A percentile compares a stretch with the other conserved stretches of the same genome.
Evolutionary conservation across 352 stramenopile species (phyloP).

Genomic region (Albugo laibachii): DNA sequence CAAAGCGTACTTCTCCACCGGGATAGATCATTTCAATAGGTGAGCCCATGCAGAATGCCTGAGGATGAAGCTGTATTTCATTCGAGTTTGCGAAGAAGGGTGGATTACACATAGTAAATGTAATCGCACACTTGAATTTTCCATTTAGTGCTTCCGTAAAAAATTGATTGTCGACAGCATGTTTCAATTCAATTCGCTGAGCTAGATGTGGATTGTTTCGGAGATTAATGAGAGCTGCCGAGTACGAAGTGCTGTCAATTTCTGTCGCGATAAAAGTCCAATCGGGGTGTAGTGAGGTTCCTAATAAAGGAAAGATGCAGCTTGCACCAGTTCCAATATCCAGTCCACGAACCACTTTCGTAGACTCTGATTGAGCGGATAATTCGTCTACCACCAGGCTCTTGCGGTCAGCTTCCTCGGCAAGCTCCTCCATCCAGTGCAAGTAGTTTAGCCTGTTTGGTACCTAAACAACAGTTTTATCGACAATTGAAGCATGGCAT

Average conservation of each 20-base stretch:
- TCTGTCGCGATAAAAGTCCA: conserved; percentile 91
- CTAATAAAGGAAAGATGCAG: conserved; percentile 91
- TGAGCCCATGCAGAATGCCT: conserved; percentile 47
- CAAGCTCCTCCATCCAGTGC: conserved; percentile 83
- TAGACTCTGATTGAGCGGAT: conserved; percentile 1
- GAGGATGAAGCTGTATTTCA: conserved; percentile 61
- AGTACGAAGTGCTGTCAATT: conserved; percentile 75
- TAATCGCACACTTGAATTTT: conserved; percentile 22
- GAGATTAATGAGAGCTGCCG: conserved; percentile 77
- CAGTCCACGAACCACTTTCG: conserved; percentile 36
- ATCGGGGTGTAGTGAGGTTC: conserved; percentile 44
- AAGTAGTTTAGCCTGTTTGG: conserved; percentile 90
- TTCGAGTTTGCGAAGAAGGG: conserved; percentile 84
- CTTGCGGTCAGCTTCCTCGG: background rate
- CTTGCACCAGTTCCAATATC: conserved; percentile 92
- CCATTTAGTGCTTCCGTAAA: conserved; percentile 10
- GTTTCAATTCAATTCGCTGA: conserved; percentile 28
- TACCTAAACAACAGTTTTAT: conserved; percentile 16
- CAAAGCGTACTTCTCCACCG: conserved; percentile 89
- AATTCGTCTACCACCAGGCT: background rate
- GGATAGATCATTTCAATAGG: conserved; percentile 68
- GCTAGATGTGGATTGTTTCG: conserved; percentile 59
- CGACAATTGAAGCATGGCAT: conserved; percentile 2
- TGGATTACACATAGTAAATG: conserved; percentile 93
- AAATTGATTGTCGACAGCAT: conserved; percentile 13